Evolutionary conservation across 306 rosid genomes (phyloP), one percentile per base, ranked within the genome.

Genomic region (Vicia sativa): DNA sequence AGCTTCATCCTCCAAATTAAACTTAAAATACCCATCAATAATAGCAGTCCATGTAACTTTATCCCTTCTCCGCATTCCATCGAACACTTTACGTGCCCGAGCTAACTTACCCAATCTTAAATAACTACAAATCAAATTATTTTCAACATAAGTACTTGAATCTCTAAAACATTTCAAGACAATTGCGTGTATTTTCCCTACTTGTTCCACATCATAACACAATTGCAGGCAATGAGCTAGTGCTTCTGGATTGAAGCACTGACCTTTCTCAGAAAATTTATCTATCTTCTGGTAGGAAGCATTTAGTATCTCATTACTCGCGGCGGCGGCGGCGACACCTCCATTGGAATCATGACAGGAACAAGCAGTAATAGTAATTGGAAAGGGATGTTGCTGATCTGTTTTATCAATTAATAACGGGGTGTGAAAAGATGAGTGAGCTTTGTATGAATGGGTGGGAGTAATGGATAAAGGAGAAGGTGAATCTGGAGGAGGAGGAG

Each of bases 11-110:
- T 87, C 83, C 64, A 81, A 78, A 46, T 86, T 83, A 29, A 71
- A 70, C 48, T 70, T 80, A 62, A 84, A 68, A 79, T 89, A 87
- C 52, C 95, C 96, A 64, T 89, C 77, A 66, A 92, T 88, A 50
- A 92, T 62, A 29, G 96, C 96, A 19, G 96, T 87, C 98, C 98
- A 92, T 28, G 96, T 78, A 76, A 92, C 93, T 9, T 85, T 91
- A 63, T 80, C 87, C 38, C 79, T 87, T 16, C 74, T 65, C 11
- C 85, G 11, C 91, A 92, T 84, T 77, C 81, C 67, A 41, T 88
- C 93, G 44, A 92, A 87, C 86, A 87, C 86, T 16, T 76, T 75
- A 48, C 91, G 91, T 41, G 96, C 96, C 10, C 59, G 64, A 21
- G 41, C 68, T 45, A 92, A 72, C 79, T 77, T 74, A 61, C 83